A percentile compares a stretch with the other conserved stretches of the same genome.
Evolutionary conservation across 2,329 filamentous ascomycete species (phyloP).

Genomic region (Alternaria ventricosa): DNA sequence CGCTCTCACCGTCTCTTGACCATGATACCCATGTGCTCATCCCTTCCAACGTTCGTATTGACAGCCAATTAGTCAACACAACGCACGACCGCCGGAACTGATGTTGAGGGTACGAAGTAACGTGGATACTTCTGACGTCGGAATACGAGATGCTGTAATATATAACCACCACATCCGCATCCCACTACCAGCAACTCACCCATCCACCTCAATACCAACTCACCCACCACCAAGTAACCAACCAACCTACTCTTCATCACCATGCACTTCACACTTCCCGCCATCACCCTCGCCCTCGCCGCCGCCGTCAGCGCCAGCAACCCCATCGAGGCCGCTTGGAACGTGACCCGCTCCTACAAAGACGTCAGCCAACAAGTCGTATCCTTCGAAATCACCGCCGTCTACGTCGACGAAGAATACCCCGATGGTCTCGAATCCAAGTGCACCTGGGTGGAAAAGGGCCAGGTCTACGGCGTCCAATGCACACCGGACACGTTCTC

Average conservation of each 20-base stretch:
- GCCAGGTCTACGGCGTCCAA: not conserved
- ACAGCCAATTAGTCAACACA: not conserved
- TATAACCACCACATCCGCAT: not conserved
- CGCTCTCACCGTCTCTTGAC: not conserved
- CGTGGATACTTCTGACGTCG: conserved; percentile 2
- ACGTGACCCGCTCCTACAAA: not conserved
- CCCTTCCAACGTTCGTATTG: not conserved
- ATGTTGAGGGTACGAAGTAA: not conserved
- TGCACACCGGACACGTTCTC: not conserved
- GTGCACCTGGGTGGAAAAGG: not conserved
- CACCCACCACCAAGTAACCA: not conserved
- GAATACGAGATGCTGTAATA: not conserved
- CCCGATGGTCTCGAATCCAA: not conserved
- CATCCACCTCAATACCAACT: not conserved
- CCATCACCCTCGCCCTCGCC: not conserved
- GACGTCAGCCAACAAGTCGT: not conserved
- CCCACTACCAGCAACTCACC: not conserved
- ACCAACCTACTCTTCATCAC: not conserved
- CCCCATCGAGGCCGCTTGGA: conserved; percentile 1
- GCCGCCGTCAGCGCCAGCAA: not conserved
- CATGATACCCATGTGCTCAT: not conserved
- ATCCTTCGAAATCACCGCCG: not conserved
- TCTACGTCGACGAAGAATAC: not conserved
- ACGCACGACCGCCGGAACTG: not conserved
- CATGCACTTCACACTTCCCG: not conserved